phyloP scores from a whole-genome alignment of 345 rosid genomes.

The Boechera divaricarpa region DNA sequence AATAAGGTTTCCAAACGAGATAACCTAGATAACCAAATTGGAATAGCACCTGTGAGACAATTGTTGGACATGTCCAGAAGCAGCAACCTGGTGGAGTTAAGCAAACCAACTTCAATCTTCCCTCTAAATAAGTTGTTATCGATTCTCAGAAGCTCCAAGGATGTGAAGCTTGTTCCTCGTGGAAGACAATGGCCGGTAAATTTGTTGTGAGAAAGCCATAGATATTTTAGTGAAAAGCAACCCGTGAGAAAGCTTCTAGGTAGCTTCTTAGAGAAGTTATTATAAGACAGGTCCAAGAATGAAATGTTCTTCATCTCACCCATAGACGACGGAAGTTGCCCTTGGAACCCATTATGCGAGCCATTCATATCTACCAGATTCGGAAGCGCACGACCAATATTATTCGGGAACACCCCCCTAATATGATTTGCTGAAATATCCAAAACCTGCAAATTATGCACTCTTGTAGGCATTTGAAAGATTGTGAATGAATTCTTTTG shows the following conservation, averaged over 20 bases:
- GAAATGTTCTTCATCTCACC: slow-evolving; percentile 19
- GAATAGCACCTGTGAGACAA: slow-evolving; percentile 4
- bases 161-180: not conserved
- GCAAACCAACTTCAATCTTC: slow-evolving; percentile 30
- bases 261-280: slow-evolving; percentile 20
- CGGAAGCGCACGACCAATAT: not conserved
- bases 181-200: slow-evolving; percentile 14
- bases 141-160: not conserved
- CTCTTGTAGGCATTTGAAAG: not conserved
- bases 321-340: not conserved
- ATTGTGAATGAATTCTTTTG: slow-evolving; percentile 26
- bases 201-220: slow-evolving; percentile 26
- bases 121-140: slow-evolving; percentile 26
- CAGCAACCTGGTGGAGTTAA: not conserved
- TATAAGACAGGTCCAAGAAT: slow-evolving; percentile 26
- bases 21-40: slow-evolving; percentile 6
- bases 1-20: not conserved
- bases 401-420: not conserved
- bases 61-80: slow-evolving; percentile 15
- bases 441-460: slow-evolving; percentile 10
- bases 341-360: not conserved
- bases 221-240: not conserved
- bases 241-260: slow-evolving; percentile 15
- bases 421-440: slow-evolving; percentile 19
- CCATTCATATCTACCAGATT: not conserved